These are phyloP conservation scores for Zalerion maritima DNA, from an alignment of 495 filamentous ascomycete species.

Conservation along the genomic window DNA sequence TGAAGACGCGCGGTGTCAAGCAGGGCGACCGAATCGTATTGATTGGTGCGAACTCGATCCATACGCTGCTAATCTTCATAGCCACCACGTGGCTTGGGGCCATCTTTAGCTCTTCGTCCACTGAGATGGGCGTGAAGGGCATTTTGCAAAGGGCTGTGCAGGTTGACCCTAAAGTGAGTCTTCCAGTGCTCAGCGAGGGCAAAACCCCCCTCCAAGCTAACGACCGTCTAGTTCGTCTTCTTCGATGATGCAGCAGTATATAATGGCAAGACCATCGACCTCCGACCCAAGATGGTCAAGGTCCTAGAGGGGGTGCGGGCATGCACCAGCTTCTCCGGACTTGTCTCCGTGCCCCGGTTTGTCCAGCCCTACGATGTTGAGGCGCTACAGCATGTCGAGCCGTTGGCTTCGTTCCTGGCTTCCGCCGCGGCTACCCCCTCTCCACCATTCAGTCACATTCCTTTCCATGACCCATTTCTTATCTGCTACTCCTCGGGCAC, in stretches of 20 bases:
- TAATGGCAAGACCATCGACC: slow-evolving; percentile 59
- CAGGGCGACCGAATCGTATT: slow-evolving; percentile 60
- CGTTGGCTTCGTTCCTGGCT: slow-evolving; percentile 36
- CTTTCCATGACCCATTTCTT: slow-evolving; percentile 55
- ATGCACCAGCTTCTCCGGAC: slow-evolving; percentile 43
- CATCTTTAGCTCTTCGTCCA: slow-evolving; percentile 55
- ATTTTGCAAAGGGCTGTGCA: slow-evolving; percentile 60
- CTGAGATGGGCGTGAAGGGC: slow-evolving; percentile 67
- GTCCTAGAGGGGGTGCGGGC: slow-evolving; percentile 43
- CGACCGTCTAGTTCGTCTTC: slow-evolving; percentile 41
- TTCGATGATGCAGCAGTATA: slow-evolving; percentile 68
- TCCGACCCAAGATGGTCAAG: slow-evolving; percentile 55
- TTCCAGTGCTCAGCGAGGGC: not conserved
- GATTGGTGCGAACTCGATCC: slow-evolving; percentile 57
- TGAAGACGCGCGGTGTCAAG: slow-evolving; percentile 45
- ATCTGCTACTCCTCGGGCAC: slow-evolving; percentile 61
- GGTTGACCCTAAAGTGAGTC: slow-evolving; percentile 43
- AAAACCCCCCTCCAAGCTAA: not conserved
- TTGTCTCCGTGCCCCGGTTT: slow-evolving; percentile 55
- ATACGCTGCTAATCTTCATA: slow-evolving; percentile 52
- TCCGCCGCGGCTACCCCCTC: slow-evolving; percentile 20
- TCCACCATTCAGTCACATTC: slow-evolving; percentile 42
- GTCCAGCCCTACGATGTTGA: slow-evolving; percentile 41
- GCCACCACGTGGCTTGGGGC: slow-evolving; percentile 52
- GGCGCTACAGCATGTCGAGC: slow-evolving; percentile 36